These are phyloP conservation scores for Elongisporangium anandrum DNA, from an alignment of 352 stramenopile genomes.

Conservation along the genomic window DNA sequence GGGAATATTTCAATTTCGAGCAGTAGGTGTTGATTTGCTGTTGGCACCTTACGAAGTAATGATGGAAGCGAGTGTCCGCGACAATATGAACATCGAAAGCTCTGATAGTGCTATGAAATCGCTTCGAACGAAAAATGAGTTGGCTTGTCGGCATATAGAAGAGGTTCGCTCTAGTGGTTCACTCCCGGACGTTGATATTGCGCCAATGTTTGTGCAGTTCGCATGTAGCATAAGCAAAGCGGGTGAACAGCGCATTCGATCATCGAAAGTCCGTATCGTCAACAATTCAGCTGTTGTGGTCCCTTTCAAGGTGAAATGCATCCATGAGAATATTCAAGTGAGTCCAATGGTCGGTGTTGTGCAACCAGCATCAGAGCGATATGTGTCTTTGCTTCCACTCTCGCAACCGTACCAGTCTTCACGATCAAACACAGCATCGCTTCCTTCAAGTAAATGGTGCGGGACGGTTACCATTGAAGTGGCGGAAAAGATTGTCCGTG, in stretches of 20 bases:
- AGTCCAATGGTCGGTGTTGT: constrained; percentile 36
- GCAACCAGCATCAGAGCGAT: constrained; percentile 30
- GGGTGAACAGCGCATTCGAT: constrained; percentile 13
- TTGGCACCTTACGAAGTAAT: constrained; percentile 78
- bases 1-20: constrained; percentile 85
- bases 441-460: constrained; percentile 40
- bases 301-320: constrained; percentile 46
- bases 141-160: constrained; percentile 15
- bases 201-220: constrained; percentile 59
- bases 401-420: constrained; percentile 30
- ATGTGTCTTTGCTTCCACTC: constrained; percentile 46
- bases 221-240: constrained; percentile 21
- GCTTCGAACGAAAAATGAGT: constrained; percentile 12
- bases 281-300: constrained; percentile 52
- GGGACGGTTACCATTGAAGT: constrained; percentile 58
- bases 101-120: constrained; percentile 30
- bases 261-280: constrained; percentile 37
- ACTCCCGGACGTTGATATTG: constrained; percentile 46
- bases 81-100: constrained; percentile 23
- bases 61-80: constrained; percentile 75
- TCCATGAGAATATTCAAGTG: constrained; percentile 55
- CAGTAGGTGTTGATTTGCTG: constrained; percentile 55
- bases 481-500: constrained; percentile 38
- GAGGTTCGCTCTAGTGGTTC: constrained; percentile 41
- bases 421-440: constrained; percentile 1